Base-by-base conservation (phyloP, 768 basidiomycete genomes). In the Russula sp. region DNA sequence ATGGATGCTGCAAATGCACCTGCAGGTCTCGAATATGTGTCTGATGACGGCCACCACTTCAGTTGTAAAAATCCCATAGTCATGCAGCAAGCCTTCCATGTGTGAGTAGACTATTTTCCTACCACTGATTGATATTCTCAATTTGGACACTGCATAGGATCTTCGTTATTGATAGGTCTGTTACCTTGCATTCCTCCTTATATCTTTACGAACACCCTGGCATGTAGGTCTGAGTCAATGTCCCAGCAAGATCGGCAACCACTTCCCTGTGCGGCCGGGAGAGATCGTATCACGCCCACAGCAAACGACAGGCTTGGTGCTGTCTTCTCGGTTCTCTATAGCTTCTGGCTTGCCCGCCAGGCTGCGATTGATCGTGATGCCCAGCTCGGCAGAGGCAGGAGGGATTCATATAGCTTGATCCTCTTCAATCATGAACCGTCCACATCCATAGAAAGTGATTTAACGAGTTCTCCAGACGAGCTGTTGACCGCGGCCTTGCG, bases 341-440 rank as follows among this genome's bases (percentile, higher is more conserved):
- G 73, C 13, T 85, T 85, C 68, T 86, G 84, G 84, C 59, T 72
- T 10, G 78, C 85, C 1, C 77, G 84, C 4, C 74, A 76, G 16
- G 70, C 76, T 22, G 77, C 78, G 3, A 57, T 76, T 11, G 68
- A 60, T 20, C 55, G 61, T 32, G 70, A 54, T 3, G 58, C 47
- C 16, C 70, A 72, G 39, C 66, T 58, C 2, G 69, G 68, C 9
- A 68, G 66, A 0, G 56, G 51, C 16, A 76, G 81, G 22, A 71
- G 77, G 39, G 85, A 85, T 61, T 73, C 85, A 0, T 86, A 86
- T 63, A 83, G 80, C 9, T 74, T 86, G 51, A 59, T 83, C n/a
- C 65, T 82, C 35, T 85, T 84, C 65, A 68, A 80, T 55, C 56
- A 70, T 14, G 9, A 7, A 0, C 59, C 72, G 0, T 38, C 48